Conservation (phyloP, 148 eudicot species). For the Arbutus unedo region DNA sequence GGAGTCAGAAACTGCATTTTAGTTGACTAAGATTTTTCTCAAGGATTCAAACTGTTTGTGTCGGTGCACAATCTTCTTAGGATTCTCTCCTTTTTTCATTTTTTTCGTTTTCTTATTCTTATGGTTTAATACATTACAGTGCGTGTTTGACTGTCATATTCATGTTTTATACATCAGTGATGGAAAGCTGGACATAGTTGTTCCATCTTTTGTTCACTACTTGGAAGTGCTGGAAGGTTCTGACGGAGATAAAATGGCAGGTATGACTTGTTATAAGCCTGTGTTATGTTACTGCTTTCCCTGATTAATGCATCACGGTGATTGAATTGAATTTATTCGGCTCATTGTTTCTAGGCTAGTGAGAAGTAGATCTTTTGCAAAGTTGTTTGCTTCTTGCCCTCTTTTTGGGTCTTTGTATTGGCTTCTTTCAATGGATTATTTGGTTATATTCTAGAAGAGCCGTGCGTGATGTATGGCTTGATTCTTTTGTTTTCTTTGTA, state of each 20-base stretch:
- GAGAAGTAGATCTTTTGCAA: not conserved
- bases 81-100: not conserved
- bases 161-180: slow-evolving; percentile 46
- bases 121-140: not conserved
- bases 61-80: not conserved
- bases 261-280: slow-evolving; percentile 27
- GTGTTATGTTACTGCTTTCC: not conserved
- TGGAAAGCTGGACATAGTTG: slow-evolving; percentile 93
- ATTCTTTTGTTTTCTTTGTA: not conserved
- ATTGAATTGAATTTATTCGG: not conserved
- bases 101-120: not conserved
- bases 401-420: not conserved
- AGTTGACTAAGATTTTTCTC: not conserved
- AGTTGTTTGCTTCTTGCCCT: not conserved
- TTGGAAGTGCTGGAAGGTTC: slow-evolving; percentile 96
- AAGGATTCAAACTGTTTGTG: not conserved
- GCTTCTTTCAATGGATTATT: not conserved
- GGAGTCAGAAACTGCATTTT: not conserved
- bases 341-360: not conserved
- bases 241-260: slow-evolving; percentile 98
- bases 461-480: not conserved
- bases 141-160: slow-evolving; percentile 7
- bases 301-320: not conserved
- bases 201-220: slow-evolving; percentile 98
- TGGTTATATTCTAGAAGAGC: not conserved